These are phyloP conservation scores for Jatropha curcas DNA, from an alignment of 345 rosid genomes.

Conservation along the genomic window DNA sequence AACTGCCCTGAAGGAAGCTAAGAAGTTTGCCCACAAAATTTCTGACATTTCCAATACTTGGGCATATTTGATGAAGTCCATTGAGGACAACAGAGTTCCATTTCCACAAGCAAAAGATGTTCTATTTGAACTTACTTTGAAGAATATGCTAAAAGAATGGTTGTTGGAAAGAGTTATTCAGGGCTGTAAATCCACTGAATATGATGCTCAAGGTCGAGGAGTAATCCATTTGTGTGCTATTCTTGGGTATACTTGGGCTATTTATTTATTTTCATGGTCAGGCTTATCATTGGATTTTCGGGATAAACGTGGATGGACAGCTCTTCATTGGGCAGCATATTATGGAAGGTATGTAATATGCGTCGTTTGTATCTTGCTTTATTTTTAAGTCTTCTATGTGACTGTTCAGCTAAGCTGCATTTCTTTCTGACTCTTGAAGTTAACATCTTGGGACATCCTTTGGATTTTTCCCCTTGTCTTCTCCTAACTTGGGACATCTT, in stretches of 20 bases:
- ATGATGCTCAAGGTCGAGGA: conserved; percentile 78
- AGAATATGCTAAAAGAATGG: conserved; percentile 84
- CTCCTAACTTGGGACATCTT: background rate
- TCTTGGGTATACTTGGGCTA: conserved; percentile 89
- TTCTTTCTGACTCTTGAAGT: background rate
- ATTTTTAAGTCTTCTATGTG: background rate
- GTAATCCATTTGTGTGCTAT: conserved; percentile 88
- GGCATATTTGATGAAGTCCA: conserved; percentile 64
- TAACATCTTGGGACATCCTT: background rate
- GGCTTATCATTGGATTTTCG: conserved; percentile 78
- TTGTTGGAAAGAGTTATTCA: conserved; percentile 72
- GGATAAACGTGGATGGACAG: conserved; percentile 95
- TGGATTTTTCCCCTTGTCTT: background rate
- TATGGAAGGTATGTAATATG: conserved; percentile 73
- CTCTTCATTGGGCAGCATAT: conserved; percentile 99
- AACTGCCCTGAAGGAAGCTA: conserved; percentile 55
- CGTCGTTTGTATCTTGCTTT: background rate
- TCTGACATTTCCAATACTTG: conserved; percentile 55
- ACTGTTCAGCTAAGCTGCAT: background rate
- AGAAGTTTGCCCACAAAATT: conserved; percentile 53
- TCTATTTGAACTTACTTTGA: conserved; percentile 65
- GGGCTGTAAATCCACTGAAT: conserved; percentile 55
- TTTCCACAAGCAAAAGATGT: conserved; percentile 62
- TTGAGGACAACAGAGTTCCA: conserved; percentile 50
- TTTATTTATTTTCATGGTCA: conserved; percentile 67